Percentiles rank a stretch among this genome's conserved stretches.
Conservation (phyloP, 441 rosid species). For the Daphne laureola region DNA sequence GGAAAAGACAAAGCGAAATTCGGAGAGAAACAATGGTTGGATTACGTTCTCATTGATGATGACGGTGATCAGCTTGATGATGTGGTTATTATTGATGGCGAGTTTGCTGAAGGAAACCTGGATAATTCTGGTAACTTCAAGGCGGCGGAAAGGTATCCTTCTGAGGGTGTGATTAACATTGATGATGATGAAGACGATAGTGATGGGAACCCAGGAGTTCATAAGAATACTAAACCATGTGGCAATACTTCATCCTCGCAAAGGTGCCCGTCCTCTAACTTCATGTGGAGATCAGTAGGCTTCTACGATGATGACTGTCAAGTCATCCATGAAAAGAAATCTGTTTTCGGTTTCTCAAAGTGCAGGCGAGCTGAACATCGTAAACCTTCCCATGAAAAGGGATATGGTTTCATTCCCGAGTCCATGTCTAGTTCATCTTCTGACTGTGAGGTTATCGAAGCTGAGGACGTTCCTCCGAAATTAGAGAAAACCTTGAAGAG, state of each 20-base stretch:
- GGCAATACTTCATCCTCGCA: constrained; percentile 27
- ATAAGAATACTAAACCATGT: constrained; percentile 19
- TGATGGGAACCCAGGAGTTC: constrained; percentile 24
- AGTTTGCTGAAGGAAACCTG: constrained; percentile 28
- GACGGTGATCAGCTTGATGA: constrained; percentile 37
- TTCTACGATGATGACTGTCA: constrained; percentile 34
- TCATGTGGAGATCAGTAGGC: constrained; percentile 16
- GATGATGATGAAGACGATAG: constrained; percentile 42
- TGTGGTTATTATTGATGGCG: constrained; percentile 51
- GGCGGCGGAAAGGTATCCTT: constrained; percentile 22
- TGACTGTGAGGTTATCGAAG: constrained; percentile 70
- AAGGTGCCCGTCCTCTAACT: constrained; percentile 22
- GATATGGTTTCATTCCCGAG: constrained; percentile 41
- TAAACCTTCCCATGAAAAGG: constrained; percentile 25
- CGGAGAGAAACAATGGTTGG: constrained; percentile 21
- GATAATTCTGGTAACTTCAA: constrained; percentile 24
- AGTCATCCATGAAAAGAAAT: constrained; percentile 27
- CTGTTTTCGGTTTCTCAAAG: constrained; percentile 34
- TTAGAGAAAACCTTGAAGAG: constrained; percentile 52
- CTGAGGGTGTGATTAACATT: constrained; percentile 39
- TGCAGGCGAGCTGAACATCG: constrained; percentile 24
- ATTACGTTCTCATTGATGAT: constrained; percentile 54
- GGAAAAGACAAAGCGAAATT: constrained; percentile 31
- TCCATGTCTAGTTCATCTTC: constrained; percentile 38
- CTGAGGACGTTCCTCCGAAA: constrained; percentile 38